Evolutionary conservation across 495 filamentous ascomycete genomes (phyloP), one percentile per base, ranked within the genome.

Genomic region (Hypomontagnella submonticulosa): DNA sequence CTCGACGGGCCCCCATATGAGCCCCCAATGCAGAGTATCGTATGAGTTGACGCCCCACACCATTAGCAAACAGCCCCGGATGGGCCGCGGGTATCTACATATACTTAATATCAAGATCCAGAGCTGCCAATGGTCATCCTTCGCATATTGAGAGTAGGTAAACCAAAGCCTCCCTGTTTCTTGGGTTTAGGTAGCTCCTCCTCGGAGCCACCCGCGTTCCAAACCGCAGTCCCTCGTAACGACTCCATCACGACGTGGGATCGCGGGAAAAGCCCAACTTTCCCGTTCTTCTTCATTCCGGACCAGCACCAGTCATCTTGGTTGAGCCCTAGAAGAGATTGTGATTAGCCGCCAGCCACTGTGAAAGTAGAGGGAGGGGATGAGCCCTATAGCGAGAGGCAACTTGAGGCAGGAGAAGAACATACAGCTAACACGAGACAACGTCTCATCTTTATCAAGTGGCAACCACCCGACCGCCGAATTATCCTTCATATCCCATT

Each of bases 241-340:
- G 67, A 63, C 18, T 71, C 67, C 4, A 48, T 32, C 13, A 51
- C 58, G 16, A 71, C 11, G 37, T 65, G 66, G 10, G 59, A 69
- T 38, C 54, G 46, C 37, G 78, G 80, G 59, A 81, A 82, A 4
- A 80, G 58, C 0, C 80, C 80, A 47, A 67, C 73, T 54, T 77
- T 76, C 0, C 79, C 77, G 38, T 80, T 80, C 36, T 69, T 75
- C 41, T 76, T 80, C 40, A 67, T 76, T 4, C 79, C 80, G 6
- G 62, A 75, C 78, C 79, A 83, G 49, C 79, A 81, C 80, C 80
- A 83, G 36, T 80, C 77, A 43, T 81, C 71, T 15, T 67, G 61
- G 47, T 76, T 71, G 0, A 77, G 42, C 63, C 72, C 72, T 74
- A 20, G n/a, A 34, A 5, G 10, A 43, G 10, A 4, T 30, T 13